Percentiles rank a stretch among this genome's conserved stretches.
Evolutionary conservation across 2,329 filamentous ascomycete genomes (phyloP).

Genomic region (Paecilomyces sp.): DNA sequence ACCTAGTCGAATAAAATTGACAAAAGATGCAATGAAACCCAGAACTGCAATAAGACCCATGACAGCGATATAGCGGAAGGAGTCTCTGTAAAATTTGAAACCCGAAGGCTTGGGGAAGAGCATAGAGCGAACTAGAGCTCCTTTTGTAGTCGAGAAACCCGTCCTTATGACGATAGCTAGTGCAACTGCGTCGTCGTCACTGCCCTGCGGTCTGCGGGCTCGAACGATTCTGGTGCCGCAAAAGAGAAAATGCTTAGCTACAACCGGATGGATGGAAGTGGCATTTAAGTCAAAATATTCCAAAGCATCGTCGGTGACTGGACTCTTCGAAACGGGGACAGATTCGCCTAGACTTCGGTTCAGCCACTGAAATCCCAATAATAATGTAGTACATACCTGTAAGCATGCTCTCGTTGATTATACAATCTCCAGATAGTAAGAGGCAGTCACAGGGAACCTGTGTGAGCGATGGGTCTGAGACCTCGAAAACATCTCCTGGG

Average conservation of each 20-base stretch:
- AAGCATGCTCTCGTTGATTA: conserved; percentile 98
- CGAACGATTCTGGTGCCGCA: conserved; percentile 93
- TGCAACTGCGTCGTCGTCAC: conserved; percentile 75
- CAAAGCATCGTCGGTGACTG: conserved; percentile 75
- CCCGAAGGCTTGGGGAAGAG: conserved; percentile 96
- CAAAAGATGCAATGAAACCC: conserved; percentile 82
- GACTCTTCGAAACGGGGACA: conserved; percentile 88
- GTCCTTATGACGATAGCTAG: conserved; percentile 88
- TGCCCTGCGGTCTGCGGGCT: conserved; percentile 78
- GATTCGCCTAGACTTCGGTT: conserved; percentile 61
- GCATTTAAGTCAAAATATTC: conserved; percentile 68
- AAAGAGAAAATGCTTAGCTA: conserved; percentile 86
- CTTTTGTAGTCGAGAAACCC: conserved; percentile 96
- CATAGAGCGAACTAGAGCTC: conserved; percentile 92
- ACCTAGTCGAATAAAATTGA: conserved; percentile 83
- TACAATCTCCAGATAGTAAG: conserved; percentile 86
- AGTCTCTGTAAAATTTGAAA: conserved; percentile 97
- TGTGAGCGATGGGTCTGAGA: conserved; percentile 82
- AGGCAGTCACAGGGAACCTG: conserved; percentile 92
- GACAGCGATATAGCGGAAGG: conserved; percentile 94
- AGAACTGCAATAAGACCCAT: conserved; percentile 82
- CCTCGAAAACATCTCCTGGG: conserved; percentile 92
- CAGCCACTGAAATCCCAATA: conserved; percentile 9
- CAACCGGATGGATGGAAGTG: conserved; percentile 72
- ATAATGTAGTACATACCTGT: conserved; percentile 47